A percentile compares a stretch with the other conserved stretches of the same genome.
phyloP scores from a whole-genome alignment of 768 basidiomycete genomes.

The Suillus subaureus region DNA sequence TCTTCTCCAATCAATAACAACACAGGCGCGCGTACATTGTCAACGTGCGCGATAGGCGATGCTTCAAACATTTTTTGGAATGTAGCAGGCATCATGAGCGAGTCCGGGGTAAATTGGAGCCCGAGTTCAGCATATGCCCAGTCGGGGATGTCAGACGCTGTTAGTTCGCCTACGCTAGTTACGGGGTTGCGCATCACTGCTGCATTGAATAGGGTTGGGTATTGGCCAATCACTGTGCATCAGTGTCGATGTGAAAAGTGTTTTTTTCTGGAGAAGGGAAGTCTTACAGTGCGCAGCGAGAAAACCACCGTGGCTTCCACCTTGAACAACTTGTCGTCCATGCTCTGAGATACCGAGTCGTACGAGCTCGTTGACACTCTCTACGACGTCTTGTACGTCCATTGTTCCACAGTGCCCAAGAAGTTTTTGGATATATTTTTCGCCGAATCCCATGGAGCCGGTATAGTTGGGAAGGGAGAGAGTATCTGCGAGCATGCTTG shows the following conservation, averaged over 20 bases:
- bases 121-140: slow-evolving; percentile 55
- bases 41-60: slow-evolving; percentile 60
- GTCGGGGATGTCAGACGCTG: slow-evolving; percentile 67
- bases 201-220: slow-evolving; percentile 62
- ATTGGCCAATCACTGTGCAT: slow-evolving; percentile 58
- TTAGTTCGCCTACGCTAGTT: slow-evolving; percentile 57
- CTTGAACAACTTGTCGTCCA: slow-evolving; percentile 57
- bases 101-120: slow-evolving; percentile 34
- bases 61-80: slow-evolving; percentile 47
- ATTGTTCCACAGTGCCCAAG: slow-evolving; percentile 62
- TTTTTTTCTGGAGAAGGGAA: neutral
- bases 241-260: neutral
- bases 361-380: slow-evolving; percentile 52
- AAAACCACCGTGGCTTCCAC: slow-evolving; percentile 77
- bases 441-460: slow-evolving; percentile 67
- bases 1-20: slow-evolving; percentile 60
- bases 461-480: slow-evolving; percentile 67
- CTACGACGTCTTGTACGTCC: slow-evolving; percentile 68
- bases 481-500: slow-evolving; percentile 44
- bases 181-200: slow-evolving; percentile 72
- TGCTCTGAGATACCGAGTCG: slow-evolving; percentile 48
- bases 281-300: slow-evolving; percentile 57
- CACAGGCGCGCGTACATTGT: slow-evolving; percentile 52
- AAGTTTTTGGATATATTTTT: slow-evolving; percentile 55
- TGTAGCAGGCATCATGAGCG: slow-evolving; percentile 45